Evolutionary conservation across 805 yeast genomes (phyloP).

Genomic region (Kluyveromyces siamensis): DNA sequence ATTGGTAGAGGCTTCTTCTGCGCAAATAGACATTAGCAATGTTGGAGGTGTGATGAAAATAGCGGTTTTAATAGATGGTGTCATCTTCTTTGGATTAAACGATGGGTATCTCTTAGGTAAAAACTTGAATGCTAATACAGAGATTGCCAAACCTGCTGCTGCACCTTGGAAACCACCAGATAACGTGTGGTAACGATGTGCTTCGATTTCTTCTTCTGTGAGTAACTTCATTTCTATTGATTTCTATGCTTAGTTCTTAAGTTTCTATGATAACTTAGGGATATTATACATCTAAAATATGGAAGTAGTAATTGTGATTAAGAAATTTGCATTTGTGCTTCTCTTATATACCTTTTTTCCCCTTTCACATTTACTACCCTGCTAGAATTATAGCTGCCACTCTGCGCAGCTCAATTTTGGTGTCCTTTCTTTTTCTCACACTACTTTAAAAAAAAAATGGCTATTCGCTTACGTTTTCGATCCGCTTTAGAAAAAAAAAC

Average conservation of each 20-base stretch:
- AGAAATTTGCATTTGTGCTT: background rate
- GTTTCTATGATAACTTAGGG: background rate
- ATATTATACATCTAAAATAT: too few species aligned
- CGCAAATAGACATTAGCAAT: slow-evolving; percentile 49
- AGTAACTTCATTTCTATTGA: slow-evolving; percentile 51
- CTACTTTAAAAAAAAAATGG: background rate
- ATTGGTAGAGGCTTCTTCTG: slow-evolving; percentile 60
- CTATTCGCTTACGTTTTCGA: too few species aligned
- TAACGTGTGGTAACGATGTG: slow-evolving; percentile 49
- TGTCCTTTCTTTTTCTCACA: background rate
- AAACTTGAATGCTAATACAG: slow-evolving; percentile 44
- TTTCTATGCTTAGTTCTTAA: background rate
- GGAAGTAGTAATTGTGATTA: background rate
- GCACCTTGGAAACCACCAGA: slow-evolving; percentile 57
- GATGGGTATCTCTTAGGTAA: slow-evolving; percentile 41
- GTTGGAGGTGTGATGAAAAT: slow-evolving; percentile 62
- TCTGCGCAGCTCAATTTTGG: background rate
- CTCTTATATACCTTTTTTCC: background rate
- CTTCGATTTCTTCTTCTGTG: slow-evolving; percentile 55
- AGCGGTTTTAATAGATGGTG: slow-evolving; percentile 58
- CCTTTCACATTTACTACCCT: background rate
- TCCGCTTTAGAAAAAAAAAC: too few species aligned
- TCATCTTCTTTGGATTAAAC: slow-evolving; percentile 31
- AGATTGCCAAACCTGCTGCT: slow-evolving; percentile 44
- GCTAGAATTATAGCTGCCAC: background rate